phyloP scores from a whole-genome alignment of 441 rosid species.

The Francoa sonchifolia region DNA sequence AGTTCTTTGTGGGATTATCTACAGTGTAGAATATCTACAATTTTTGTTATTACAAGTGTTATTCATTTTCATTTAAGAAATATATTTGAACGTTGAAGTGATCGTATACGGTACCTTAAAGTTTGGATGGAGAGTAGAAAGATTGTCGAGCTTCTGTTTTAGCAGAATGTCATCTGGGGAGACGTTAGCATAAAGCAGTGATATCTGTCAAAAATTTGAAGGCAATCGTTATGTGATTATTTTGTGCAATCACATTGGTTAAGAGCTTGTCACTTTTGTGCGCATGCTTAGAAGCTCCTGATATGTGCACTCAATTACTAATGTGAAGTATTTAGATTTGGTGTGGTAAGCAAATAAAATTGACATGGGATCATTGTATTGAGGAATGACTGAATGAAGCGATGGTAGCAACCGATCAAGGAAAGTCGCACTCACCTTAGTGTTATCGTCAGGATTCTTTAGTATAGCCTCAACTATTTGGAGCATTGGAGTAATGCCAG shows the following conservation, averaged over 20 bases:
- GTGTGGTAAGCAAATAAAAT: neutral
- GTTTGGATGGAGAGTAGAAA: conserved; percentile 74
- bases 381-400: too few relatives aligned
- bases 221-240: neutral
- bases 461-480: conserved; percentile 83
- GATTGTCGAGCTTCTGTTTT: conserved; percentile 76
- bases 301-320: too few relatives aligned
- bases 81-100: too few relatives aligned
- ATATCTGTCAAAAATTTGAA: conserved; percentile 38
- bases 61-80: neutral
- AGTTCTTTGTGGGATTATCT: conserved; percentile 68
- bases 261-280: too few relatives aligned
- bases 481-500: conserved; percentile 97
- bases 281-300: too few relatives aligned
- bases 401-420: conserved; percentile 7
- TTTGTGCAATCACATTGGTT: neutral
- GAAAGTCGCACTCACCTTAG: conserved; percentile 41
- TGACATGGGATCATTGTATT: too few relatives aligned
- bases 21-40: conserved; percentile 73
- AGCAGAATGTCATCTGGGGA: conserved; percentile 91
- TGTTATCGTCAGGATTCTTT: conserved; percentile 83
- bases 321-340: neutral
- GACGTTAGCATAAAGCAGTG: conserved; percentile 77
- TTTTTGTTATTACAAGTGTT: conserved; percentile 6
- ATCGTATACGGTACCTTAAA: conserved; percentile 38